Percentiles rank a stretch among this genome's conserved stretches.
These are phyloP conservation scores for Ulmus americana DNA, from an alignment of 331 rosid genomes.

Conservation along the genomic window DNA sequence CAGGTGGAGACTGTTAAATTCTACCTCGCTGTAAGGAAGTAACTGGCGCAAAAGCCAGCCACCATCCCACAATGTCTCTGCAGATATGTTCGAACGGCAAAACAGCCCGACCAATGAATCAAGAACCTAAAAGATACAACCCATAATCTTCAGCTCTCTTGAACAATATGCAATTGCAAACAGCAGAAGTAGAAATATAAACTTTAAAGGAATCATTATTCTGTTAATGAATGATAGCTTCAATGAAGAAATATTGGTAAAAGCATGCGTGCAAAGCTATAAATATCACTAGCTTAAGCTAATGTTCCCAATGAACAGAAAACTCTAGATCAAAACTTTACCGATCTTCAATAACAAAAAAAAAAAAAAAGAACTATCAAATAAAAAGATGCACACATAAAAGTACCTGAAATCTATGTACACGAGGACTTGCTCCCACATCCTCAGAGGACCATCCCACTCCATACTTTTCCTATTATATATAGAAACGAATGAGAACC, in stretches of 20 bases:
- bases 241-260: not conserved
- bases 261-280: no score
- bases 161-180: not conserved
- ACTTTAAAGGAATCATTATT: no score
- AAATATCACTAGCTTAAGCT: no score
- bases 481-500: not conserved
- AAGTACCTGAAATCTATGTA: constrained; percentile 65
- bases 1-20: constrained; percentile 59
- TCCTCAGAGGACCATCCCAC: constrained; percentile 35
- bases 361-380: not conserved
- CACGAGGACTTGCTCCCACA: constrained; percentile 42
- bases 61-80: constrained; percentile 81
- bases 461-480: constrained; percentile 58
- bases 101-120: constrained; percentile 75
- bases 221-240: not conserved
- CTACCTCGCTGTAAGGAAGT: constrained; percentile 69
- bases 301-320: not conserved
- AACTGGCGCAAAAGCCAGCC: constrained; percentile 96
- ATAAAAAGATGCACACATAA: not conserved
- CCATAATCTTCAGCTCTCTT: constrained; percentile 1
- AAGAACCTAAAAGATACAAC: constrained; percentile 45
- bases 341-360: not conserved
- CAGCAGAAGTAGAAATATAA: not conserved
- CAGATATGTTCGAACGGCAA: constrained; percentile 68
- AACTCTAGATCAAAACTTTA: not conserved